Conservation (phyloP, 768 basidiomycete species). For the Cyclocybe cylindracea region DNA sequence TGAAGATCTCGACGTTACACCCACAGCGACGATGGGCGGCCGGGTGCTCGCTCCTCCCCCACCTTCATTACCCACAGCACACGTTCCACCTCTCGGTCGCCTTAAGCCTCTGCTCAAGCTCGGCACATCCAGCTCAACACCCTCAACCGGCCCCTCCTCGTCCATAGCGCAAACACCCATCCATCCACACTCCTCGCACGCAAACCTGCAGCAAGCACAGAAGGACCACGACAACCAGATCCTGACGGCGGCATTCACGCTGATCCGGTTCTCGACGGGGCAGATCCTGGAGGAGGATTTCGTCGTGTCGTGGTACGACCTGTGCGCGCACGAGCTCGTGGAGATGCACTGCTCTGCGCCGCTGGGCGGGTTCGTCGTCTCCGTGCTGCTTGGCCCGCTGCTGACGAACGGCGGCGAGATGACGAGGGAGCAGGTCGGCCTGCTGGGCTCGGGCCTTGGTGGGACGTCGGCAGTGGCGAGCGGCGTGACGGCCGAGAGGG, state of each 20-base stretch:
- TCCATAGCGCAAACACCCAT: not conserved
- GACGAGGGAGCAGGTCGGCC: not conserved
- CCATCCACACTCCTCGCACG: not conserved
- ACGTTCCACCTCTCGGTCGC: not conserved
- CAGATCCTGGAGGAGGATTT: conserved; percentile 71
- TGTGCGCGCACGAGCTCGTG: conserved; percentile 65
- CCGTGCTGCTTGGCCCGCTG: conserved; percentile 7
- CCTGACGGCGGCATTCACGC: conserved; percentile 30
- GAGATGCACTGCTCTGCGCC: conserved; percentile 54
- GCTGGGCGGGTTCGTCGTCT: conserved; percentile 11
- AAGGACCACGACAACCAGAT: conserved; percentile 13
- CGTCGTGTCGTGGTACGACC: conserved; percentile 53
- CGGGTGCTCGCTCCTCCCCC: not conserved
- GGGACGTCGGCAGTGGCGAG: not conserved
- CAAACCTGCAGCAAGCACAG: not conserved
- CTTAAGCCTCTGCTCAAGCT: conserved; percentile 9
- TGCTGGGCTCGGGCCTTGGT: not conserved
- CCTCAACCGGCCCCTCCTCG: not conserved
- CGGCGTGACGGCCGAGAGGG: not conserved
- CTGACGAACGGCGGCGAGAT: conserved; percentile 3
- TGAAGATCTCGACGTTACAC: conserved; percentile 25
- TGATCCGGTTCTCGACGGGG: conserved; percentile 70
- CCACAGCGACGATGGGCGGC: conserved; percentile 8
- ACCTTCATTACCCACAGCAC: no score
- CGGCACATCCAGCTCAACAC: not conserved